These are phyloP conservation scores for Elsinoe arachidis DNA, from an alignment of 2,329 filamentous ascomycete species.

Conservation along the genomic window DNA sequence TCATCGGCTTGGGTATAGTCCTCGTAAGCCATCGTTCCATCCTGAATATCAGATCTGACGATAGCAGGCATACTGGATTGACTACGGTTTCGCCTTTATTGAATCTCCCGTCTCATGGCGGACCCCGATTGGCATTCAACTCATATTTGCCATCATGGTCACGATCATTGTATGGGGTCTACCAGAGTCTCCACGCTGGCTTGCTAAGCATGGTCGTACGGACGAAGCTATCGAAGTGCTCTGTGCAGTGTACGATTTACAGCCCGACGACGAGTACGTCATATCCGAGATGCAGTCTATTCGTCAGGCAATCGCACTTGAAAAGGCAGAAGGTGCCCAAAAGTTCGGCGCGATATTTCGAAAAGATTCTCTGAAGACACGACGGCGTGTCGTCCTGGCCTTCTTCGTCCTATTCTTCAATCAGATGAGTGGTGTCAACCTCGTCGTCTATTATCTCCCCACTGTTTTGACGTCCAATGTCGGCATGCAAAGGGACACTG, in stretches of 20 bases:
- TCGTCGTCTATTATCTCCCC: background rate
- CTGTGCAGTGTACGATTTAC: constrained; percentile 15
- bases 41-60: background rate
- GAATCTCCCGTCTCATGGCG: constrained; percentile 18
- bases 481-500: too few species aligned
- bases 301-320: constrained; percentile 11
- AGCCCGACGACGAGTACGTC: constrained; percentile 14
- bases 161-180: constrained; percentile 35
- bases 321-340: background rate
- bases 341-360: constrained; percentile 16
- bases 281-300: background rate
- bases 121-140: constrained; percentile 37
- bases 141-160: constrained; percentile 36
- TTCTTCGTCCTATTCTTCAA: background rate
- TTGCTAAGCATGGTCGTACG: constrained; percentile 19
- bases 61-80: constrained; percentile 36
- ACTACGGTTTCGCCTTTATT: constrained; percentile 30
- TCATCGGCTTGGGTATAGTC: too few species aligned
- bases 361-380: constrained; percentile 14
- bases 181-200: constrained; percentile 38
- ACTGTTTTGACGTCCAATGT: background rate
- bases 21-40: constrained; percentile 29
- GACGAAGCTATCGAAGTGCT: constrained; percentile 18
- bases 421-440: background rate
- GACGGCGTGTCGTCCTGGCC: background rate